phyloP scores from a whole-genome alignment of 805 yeast species.

The Candida bentonensis region DNA sequence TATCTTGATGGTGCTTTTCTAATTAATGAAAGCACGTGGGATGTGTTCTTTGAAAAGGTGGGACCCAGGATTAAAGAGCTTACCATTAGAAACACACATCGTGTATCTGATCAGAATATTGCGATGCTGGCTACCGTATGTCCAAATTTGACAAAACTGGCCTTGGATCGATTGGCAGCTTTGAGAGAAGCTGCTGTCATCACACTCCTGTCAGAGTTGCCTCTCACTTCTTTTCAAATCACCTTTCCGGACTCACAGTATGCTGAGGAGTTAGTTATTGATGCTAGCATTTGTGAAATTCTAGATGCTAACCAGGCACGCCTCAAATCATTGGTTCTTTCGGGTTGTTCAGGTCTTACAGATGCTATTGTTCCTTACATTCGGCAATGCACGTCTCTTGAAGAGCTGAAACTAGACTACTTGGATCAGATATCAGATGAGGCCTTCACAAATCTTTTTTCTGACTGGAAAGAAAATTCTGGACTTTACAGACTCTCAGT shows the following conservation, averaged over 20 bases:
- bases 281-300: slow-evolving; percentile 39
- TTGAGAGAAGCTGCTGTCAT: slow-evolving; percentile 41
- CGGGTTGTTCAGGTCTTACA: slow-evolving; percentile 62
- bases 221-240: slow-evolving; percentile 48
- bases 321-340: slow-evolving; percentile 43
- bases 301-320: slow-evolving; percentile 39
- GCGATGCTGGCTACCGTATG: slow-evolving; percentile 48
- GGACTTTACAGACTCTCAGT: slow-evolving; percentile 51
- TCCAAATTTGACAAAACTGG: slow-evolving; percentile 37
- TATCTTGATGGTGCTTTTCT: slow-evolving; percentile 84
- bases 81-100: slow-evolving; percentile 66
- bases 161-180: slow-evolving; percentile 61
- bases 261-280: slow-evolving; percentile 55
- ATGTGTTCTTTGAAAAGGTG: slow-evolving; percentile 45
- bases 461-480: slow-evolving; percentile 32
- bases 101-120: slow-evolving; percentile 58
- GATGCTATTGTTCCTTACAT: slow-evolving; percentile 47
- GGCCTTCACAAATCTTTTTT: slow-evolving; percentile 47
- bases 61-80: slow-evolving; percentile 44
- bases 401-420: slow-evolving; percentile 41
- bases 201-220: slow-evolving; percentile 39
- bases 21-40: slow-evolving; percentile 67
- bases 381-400: slow-evolving; percentile 35
- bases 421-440: slow-evolving; percentile 58
- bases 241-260: background rate